Evolutionary conservation across 345 rosid genomes (phyloP), one percentile per base, ranked within the genome.

Genomic region (Atalantia buxifolia): DNA sequence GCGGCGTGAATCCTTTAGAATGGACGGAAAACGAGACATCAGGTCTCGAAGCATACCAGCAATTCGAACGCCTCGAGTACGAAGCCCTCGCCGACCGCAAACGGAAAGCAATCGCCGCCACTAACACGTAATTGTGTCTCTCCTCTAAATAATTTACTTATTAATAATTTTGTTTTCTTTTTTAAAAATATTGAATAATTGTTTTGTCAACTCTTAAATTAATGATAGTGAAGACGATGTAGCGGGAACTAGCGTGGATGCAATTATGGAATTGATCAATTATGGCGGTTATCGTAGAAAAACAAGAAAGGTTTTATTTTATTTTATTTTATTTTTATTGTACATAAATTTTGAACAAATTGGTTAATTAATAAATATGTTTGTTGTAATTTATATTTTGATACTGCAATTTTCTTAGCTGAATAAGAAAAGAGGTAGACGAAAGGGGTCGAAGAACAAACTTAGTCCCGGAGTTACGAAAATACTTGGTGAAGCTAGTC

Each of bases 61-160:
- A 84, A 27, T 90, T 89, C 33, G 88, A 91, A 84, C 89, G 84
- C 27, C 88, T 84, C 40, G 92, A 88, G 53, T 92, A 93, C 73
- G 95, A 90, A 80, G 94, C 91, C 61, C 87, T 90, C 40, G 98
- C 97, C 4, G 89, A 87, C 82, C 92, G 84, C 82, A 95, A 92
- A 81, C 95, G 97, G 48, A 89, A 89, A 84, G 89, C 89, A 25
- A 85, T 87, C 66, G 84, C 83, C 53, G 87, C 82, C 64, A 60
- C 78, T 55, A 80, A 27, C 12, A 56, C 76, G 92, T 86, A 71
- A 18, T 6, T 38, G 24, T 2, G 33, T 6, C 13, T 1, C 57
- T 53, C 22, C 57, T 53, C 57, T 18, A 19, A 1, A 53, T 18
- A 53, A 10, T 10, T 42, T 50, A 4, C 48, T 42, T 16, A 50